These are phyloP conservation scores for Aspergillus sp. DNA, from an alignment of 2,329 filamentous ascomycete genomes.

Conservation along the genomic window DNA sequence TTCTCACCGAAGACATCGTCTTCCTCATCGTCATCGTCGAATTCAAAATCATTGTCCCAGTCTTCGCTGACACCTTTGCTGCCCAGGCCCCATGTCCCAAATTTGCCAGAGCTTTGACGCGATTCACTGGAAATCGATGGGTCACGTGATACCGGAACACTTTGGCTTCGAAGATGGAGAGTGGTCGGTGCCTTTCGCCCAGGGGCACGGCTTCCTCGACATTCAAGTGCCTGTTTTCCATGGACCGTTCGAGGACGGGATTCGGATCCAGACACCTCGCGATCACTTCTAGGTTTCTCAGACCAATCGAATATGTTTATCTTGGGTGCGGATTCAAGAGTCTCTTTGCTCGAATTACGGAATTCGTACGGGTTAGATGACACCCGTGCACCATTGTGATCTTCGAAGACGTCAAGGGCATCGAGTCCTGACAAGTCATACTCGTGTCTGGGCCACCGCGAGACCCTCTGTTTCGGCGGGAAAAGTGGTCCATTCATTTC, in stretches of 20 bases:
- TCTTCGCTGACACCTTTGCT: slow-evolving; percentile 61
- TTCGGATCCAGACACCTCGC: slow-evolving; percentile 47
- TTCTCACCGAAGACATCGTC: slow-evolving; percentile 40
- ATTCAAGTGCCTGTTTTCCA: slow-evolving; percentile 54
- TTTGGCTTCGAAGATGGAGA: slow-evolving; percentile 59
- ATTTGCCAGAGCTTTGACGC: slow-evolving; percentile 50
- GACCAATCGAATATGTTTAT: slow-evolving; percentile 60
- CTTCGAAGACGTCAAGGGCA: neutral
- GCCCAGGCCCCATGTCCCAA: slow-evolving; percentile 61
- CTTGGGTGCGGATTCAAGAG: slow-evolving; percentile 37
- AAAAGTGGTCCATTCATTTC: slow-evolving; percentile 11
- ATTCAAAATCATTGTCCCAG: slow-evolving; percentile 64
- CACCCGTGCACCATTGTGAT: slow-evolving; percentile 3
- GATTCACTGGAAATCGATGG: slow-evolving; percentile 42
- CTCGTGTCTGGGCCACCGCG: neutral
- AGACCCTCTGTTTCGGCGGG: slow-evolving; percentile 3
- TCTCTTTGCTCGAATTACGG: slow-evolving; percentile 9
- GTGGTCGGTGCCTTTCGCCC: slow-evolving; percentile 53
- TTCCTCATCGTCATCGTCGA: slow-evolving; percentile 48
- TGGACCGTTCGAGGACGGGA: slow-evolving; percentile 57
- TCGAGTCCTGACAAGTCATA: slow-evolving; percentile 4
- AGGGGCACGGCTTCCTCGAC: slow-evolving; percentile 50
- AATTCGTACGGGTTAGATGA: slow-evolving; percentile 8
- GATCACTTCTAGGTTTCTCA: slow-evolving; percentile 50
- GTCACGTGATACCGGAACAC: slow-evolving; percentile 54